These are phyloP conservation scores for grape (Vitis vinifera) DNA, from an alignment of 164 flowering plant genomes.

Conservation along the genomic window DNA sequence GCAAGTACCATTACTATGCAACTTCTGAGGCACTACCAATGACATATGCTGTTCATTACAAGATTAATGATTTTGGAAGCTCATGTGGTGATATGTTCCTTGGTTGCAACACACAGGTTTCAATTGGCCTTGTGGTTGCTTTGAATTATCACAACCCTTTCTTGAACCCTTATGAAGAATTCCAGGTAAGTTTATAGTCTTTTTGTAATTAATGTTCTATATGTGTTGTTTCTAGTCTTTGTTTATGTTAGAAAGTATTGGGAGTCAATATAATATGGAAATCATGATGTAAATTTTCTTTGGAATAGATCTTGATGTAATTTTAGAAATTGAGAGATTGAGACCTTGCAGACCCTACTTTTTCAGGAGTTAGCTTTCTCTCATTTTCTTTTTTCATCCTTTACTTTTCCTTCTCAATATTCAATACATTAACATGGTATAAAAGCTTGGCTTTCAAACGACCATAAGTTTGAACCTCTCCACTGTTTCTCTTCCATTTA, in stretches of 20 bases:
- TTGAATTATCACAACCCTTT: conserved; percentile 87
- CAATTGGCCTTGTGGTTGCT: conserved; percentile 91
- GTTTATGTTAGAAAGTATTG: neutral
- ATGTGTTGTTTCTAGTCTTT: neutral
- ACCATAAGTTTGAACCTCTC: neutral
- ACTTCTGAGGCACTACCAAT: too few species aligned
- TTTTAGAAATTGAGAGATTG: too few species aligned
- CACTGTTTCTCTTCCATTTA: too few species aligned
- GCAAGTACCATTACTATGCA: too few species aligned
- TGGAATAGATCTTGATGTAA: too few species aligned
- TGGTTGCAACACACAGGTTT: conserved; percentile 52
- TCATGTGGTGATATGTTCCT: conserved; percentile 4
- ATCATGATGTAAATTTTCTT: too few species aligned
- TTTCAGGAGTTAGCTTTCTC: too few species aligned
- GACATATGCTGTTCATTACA: neutral
- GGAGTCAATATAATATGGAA: too few species aligned
- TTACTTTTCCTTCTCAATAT: too few species aligned
- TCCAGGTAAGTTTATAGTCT: conserved; percentile 36
- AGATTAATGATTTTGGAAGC: neutral
- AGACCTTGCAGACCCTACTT: too few species aligned
- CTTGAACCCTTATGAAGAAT: conserved; percentile 91
- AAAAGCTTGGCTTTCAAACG: neutral
- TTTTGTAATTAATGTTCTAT: neutral
- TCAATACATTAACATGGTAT: too few species aligned
- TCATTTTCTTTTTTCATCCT: too few species aligned